Base-by-base conservation (phyloP, 192 early-diverging fungal species). In the Entomortierella beljakovae region DNA sequence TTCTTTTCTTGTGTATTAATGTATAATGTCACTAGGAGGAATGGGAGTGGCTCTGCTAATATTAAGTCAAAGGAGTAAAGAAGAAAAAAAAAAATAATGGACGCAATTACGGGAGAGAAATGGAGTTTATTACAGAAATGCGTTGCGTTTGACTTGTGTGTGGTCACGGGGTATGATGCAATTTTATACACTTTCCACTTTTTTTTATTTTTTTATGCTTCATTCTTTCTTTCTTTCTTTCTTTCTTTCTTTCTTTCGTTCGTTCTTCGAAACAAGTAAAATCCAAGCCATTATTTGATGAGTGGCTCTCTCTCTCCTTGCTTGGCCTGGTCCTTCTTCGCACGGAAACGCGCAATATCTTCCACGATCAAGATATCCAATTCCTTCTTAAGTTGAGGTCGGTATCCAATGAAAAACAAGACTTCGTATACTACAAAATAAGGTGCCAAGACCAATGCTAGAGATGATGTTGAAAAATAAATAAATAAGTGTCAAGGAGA, bases 371-470 rank as follows among this genome's bases (percentile, higher is more conserved):
- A 81, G 15, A 52, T 77, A 43, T 90, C 83, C 29, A 97, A 72
- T 49, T 90, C 85, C 62, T 86, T 71, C 59, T 88, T 82, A 29
- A 96, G 79, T 4, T 81, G 65, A 20, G 93, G 91, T 46, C 93
- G 91, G 83, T 94, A 95, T 31, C 97, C 95, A 6, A 93, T 42
- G 63, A 69, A 77, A 74, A 99, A 97, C 51, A 99, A 80, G 10
- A 89, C 55, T 81, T 99, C 95, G 33, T 93, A 84, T 65, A 93
- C 96, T 7, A 98, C 95, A 85, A 99, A 99, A 79, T 96, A 95
- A 31, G 95, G 96, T 2, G 97, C 97, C 65, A 96, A 93, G 42
- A 97, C 92, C 29, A 97, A 49, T 3, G 97, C 96, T 92, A 64
- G 7, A 42, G 6, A 57, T 23, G 37, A 38, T 38, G n/a, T n/a